A percentile compares a stretch with the other conserved stretches of the same genome.
These are phyloP conservation scores for Cajanus cajan DNA, from an alignment of 306 rosid species.

Conservation along the genomic window DNA sequence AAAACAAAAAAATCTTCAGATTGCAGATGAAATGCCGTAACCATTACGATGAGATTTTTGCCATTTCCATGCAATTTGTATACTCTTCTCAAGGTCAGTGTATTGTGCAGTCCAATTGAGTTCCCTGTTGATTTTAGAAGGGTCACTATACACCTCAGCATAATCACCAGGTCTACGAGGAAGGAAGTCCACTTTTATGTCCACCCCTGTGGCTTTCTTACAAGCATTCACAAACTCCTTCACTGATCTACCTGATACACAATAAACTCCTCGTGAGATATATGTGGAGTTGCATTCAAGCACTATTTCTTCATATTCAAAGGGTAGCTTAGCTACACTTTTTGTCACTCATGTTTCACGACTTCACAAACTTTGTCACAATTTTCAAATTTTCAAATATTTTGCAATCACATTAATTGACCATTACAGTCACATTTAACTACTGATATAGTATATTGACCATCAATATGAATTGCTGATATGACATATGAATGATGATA, in stretches of 20 bases:
- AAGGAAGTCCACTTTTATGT: constrained; percentile 77
- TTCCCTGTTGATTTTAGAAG: constrained; percentile 62
- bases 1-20: constrained; percentile 41
- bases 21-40: constrained; percentile 48
- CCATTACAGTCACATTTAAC: too few relatives aligned
- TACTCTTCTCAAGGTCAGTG: constrained; percentile 77
- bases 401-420: too few relatives aligned
- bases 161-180: constrained; percentile 96
- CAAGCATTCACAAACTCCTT: constrained; percentile 95
- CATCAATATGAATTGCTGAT: too few relatives aligned
- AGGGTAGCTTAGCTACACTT: too few relatives aligned
- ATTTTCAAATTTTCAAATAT: too few relatives aligned
- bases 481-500: too few relatives aligned
- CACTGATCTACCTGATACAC: constrained; percentile 75
- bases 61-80: constrained; percentile 85
- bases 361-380: too few relatives aligned
- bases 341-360: too few relatives aligned
- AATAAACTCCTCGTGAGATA: neutral
- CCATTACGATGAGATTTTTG: constrained; percentile 79
- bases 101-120: constrained; percentile 83
- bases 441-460: too few relatives aligned
- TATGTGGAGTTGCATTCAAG: neutral
- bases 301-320: neutral
- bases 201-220: constrained; percentile 80
- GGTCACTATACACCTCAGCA: constrained; percentile 87